phyloP scores from a whole-genome alignment of 306 rosid genomes.

The Begonia masoniana region DNA sequence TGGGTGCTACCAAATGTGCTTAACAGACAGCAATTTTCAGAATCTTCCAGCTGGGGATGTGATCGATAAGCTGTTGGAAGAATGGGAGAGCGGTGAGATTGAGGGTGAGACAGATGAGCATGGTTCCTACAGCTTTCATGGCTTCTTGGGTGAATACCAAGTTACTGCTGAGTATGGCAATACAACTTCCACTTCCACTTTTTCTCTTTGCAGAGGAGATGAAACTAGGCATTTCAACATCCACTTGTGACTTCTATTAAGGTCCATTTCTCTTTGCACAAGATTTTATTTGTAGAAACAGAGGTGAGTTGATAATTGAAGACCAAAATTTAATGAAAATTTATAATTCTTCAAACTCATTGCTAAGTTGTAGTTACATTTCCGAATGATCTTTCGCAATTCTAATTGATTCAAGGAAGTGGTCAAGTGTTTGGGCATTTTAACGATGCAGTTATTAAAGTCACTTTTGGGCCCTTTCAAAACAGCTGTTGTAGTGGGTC shows the following conservation, averaged over 20 bases:
- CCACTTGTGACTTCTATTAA: conserved; percentile 17
- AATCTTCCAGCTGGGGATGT: conserved; percentile 75
- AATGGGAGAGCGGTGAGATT: conserved; percentile 46
- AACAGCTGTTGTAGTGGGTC: too few relatives aligned
- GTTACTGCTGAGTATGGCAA: conserved; percentile 26
- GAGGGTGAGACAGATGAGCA: conserved; percentile 44
- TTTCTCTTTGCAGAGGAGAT: conserved; percentile 38
- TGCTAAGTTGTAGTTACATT: too few relatives aligned
- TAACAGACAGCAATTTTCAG: conserved; percentile 45
- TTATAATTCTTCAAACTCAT: too few relatives aligned
- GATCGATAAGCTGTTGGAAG: conserved; percentile 66
- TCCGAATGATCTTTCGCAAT: too few relatives aligned
- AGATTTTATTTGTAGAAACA: background rate
- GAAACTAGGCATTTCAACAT: conserved; percentile 62
- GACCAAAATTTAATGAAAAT: too few relatives aligned
- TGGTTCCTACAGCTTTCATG: conserved; percentile 63
- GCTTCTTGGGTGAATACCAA: conserved; percentile 73
- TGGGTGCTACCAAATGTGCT: conserved; percentile 89
- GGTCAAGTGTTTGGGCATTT: too few relatives aligned
- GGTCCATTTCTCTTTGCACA: background rate
- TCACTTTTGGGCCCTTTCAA: too few relatives aligned
- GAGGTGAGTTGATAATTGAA: too few relatives aligned
- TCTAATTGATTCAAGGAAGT: too few relatives aligned
- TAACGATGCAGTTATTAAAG: too few relatives aligned
- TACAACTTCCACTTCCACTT: conserved; percentile 36